These are phyloP conservation scores for Mortierella sp. DNA, from an alignment of 371 early-diverging fungal species.

Conservation along the genomic window DNA sequence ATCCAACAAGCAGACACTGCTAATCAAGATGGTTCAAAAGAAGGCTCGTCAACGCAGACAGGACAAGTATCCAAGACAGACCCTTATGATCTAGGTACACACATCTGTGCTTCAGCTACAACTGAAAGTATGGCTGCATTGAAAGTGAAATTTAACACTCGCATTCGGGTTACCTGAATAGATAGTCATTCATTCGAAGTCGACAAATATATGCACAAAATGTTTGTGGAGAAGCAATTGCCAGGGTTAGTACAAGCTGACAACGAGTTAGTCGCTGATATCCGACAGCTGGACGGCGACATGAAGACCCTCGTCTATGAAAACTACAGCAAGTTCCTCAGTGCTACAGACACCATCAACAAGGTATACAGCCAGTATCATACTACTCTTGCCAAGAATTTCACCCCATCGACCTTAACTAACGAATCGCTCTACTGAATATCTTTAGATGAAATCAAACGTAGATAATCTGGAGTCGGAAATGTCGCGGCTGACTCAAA, in stretches of 20 bases:
- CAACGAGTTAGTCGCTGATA: constrained; percentile 84
- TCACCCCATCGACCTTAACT: background rate
- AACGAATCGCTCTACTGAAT: background rate
- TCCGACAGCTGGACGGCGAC: constrained; percentile 92
- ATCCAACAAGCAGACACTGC: constrained; percentile 39
- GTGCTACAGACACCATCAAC: constrained; percentile 92
- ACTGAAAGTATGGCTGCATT: background rate
- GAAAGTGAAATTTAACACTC: background rate
- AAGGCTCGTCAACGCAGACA: constrained; percentile 17
- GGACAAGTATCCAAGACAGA: constrained; percentile 58
- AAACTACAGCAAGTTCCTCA: constrained; percentile 96
- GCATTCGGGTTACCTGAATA: constrained; percentile 31
- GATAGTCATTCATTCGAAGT: constrained; percentile 79
- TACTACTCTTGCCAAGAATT: background rate
- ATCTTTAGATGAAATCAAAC: constrained; percentile 76
- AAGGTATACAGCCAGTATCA: constrained; percentile 59
- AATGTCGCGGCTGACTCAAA: constrained; percentile 77
- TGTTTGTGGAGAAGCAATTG: constrained; percentile 76
- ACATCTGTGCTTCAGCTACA: background rate
- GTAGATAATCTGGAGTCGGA: constrained; percentile 86
- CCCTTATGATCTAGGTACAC: constrained; percentile 71
- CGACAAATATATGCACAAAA: constrained; percentile 77
- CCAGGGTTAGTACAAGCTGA: constrained; percentile 77
- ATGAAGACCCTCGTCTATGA: constrained; percentile 97
- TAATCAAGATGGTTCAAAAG: constrained; percentile 24